Percentiles rank a stretch among this genome's conserved stretches.
phyloP scores from a whole-genome alignment of 2,329 filamentous ascomycete species.

The Ceratocystis ficicola region DNA sequence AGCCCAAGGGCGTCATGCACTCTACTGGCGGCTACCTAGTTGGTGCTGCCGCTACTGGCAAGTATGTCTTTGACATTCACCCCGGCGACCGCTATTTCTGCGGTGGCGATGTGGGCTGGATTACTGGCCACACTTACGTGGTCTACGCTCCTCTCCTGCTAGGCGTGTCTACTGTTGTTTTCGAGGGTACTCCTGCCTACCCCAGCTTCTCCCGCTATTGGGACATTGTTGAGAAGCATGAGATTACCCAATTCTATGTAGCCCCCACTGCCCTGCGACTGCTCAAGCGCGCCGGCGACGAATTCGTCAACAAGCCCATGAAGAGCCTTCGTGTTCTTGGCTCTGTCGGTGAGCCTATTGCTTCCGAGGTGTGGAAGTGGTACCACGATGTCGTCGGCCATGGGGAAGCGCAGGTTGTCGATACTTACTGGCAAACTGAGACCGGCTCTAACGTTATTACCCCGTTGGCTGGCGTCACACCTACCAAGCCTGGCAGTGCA shows the following conservation, averaged over 20 bases:
- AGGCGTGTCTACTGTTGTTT: slow-evolving; percentile 88
- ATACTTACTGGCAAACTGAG: slow-evolving; percentile 99
- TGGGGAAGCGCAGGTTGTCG: slow-evolving; percentile 83
- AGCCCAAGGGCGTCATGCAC: slow-evolving; percentile 98
- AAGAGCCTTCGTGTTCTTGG: slow-evolving; percentile 79
- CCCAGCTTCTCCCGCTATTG: slow-evolving; percentile 97
- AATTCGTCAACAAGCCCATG: slow-evolving; percentile 85
- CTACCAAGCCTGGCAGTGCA: slow-evolving; percentile 91
- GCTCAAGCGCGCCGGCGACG: slow-evolving; percentile 87
- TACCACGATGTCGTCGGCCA: slow-evolving; percentile 93
- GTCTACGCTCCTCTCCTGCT: slow-evolving; percentile 91
- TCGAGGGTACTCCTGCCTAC: slow-evolving; percentile 94
- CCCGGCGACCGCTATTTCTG: slow-evolving; percentile 91
- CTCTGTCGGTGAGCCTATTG: slow-evolving; percentile 94
- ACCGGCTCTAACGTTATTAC: slow-evolving; percentile 95
- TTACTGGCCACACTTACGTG: slow-evolving; percentile 96
- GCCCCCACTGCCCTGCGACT: slow-evolving; percentile 86
- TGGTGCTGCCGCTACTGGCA: slow-evolving; percentile 83
- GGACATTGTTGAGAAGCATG: slow-evolving; percentile 93
- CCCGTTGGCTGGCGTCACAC: slow-evolving; percentile 81
- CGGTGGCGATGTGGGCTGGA: slow-evolving; percentile 96
- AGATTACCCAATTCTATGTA: slow-evolving; percentile 96
- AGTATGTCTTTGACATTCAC: slow-evolving; percentile 98
- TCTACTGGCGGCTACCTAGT: slow-evolving; percentile 91
- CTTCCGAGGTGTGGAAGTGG: slow-evolving; percentile 98